Evolutionary conservation across 2,329 filamentous ascomycete species (phyloP), one percentile per base, ranked within the genome.

Genomic region (Beauveria scarabaeidicola): DNA sequence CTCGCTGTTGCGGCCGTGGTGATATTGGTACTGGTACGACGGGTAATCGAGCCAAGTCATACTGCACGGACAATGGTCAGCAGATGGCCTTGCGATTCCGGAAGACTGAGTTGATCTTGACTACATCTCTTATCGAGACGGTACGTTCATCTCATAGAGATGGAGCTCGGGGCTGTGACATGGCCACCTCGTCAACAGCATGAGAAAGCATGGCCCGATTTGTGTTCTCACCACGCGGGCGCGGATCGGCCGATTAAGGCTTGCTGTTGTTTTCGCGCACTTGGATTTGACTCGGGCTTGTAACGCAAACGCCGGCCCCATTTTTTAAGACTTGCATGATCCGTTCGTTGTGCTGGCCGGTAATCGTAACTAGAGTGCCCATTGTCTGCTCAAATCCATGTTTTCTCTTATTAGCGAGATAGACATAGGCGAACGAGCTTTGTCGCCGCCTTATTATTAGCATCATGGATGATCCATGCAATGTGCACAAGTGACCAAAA

Each of bases 1-100:
- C 46, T 58, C 56, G 47, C n/a, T 52, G 44, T 58, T 44, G 43
- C 41, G 41, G 53, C 41, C n/a, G n/a, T n/a, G n/a, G n/a, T n/a
- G n/a, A n/a, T n/a, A n/a, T n/a, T n/a, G n/a, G n/a, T n/a, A n/a
- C n/a, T n/a, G n/a, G n/a, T n/a, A 57, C 54, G 32, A 50, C 40
- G 46, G 36, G 29, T 41, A 50, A 58, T 47, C 23, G 46, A n/a
- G 46, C 23, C 36, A 32, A 51, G 55, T 51, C 43, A 38, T 50
- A 47, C 23, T 25, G 29, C 10, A 23, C 25, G 7, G 44, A 47
- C 46, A 29, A 40, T 40, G 41, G 46, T 36, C 32, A 36, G 32
- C 11, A 36, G 32, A 13, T 36, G 32, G 32, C 32, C 32, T 13
- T 36, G 32, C 11, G 19, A 40, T 13, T 38, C 29, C 17, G 44